Evolutionary conservation across 2,329 filamentous ascomycete genomes (phyloP).

Genomic region (Xylariaceae sp.): DNA sequence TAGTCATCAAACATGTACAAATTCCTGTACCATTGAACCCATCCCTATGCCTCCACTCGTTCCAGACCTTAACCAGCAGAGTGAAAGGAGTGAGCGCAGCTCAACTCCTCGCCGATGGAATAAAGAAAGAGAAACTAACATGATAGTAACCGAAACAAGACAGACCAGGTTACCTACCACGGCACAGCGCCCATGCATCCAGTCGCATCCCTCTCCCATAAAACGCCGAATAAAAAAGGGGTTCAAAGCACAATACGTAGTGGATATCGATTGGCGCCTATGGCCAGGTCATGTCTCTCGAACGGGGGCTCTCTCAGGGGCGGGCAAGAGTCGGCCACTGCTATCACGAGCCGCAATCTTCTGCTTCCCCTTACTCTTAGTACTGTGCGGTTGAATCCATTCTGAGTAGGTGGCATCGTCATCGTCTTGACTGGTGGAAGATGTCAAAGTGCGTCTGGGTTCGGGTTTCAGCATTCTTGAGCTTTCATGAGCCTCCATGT

Average conservation of each 20-base stretch:
- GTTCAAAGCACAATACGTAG: conserved; percentile 20
- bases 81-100: conserved; percentile 7
- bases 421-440: conserved; percentile 17
- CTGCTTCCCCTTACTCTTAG: conserved; percentile 39
- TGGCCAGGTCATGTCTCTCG: conserved; percentile 28
- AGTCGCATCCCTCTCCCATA: conserved; percentile 8
- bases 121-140: conserved; percentile 19
- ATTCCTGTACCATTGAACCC: conserved; percentile 22
- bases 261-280: conserved; percentile 30
- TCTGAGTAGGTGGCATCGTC: conserved; percentile 18
- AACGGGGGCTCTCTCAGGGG: conserved; percentile 47
- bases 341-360: conserved; percentile 42
- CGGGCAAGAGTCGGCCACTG: conserved; percentile 46
- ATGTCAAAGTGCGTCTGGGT: conserved; percentile 26
- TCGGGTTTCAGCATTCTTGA: conserved; percentile 50
- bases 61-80: conserved; percentile 3
- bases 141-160: conserved; percentile 31
- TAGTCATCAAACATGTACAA: conserved; percentile 22
- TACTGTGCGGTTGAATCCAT: conserved; percentile 13
- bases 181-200: conserved; percentile 18
- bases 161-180: conserved; percentile 8
- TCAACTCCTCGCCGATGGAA: conserved; percentile 7
- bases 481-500: conserved; percentile 20
- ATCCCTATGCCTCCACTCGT: conserved; percentile 5
- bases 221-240: conserved; percentile 18